These are phyloP conservation scores for Sequoia sempervirens DNA, from an alignment of 75 land plant genomes.

Conservation along the genomic window DNA sequence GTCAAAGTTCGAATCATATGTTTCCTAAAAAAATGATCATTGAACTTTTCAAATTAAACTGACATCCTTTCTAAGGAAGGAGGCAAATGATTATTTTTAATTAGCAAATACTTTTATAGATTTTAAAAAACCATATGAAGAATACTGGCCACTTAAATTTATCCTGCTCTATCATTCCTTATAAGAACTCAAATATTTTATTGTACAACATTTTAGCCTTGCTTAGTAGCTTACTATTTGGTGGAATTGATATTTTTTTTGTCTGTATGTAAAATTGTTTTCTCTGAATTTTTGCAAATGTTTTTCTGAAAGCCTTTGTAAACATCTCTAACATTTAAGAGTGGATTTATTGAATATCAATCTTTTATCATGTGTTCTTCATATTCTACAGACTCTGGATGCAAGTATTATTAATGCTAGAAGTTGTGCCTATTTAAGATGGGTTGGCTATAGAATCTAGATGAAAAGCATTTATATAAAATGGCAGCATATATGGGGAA, in stretches of 20 bases:
- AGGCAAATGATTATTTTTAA: too few relatives aligned
- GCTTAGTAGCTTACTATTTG: neutral
- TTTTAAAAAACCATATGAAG: neutral
- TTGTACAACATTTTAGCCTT: neutral
- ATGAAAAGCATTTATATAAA: neutral
- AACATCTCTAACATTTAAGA: neutral
- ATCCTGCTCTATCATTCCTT: neutral
- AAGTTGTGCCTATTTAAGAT: neutral
- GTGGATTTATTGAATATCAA: neutral
- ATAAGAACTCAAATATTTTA: neutral
- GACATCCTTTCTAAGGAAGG: too few relatives aligned
- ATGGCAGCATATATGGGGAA: neutral
- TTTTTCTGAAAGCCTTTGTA: neutral
- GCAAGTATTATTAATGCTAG: neutral
- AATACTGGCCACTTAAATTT: neutral
- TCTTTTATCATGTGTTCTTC: neutral
- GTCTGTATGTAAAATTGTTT: neutral
- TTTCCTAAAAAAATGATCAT: too few relatives aligned
- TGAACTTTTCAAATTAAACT: too few relatives aligned
- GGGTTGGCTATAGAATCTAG: neutral
- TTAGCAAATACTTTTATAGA: neutral
- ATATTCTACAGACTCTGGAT: neutral
- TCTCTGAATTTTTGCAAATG: neutral
- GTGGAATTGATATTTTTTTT: neutral
- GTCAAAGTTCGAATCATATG: neutral